Percentiles rank a stretch among this genome's conserved stretches.
Evolutionary conservation across 2,329 filamentous ascomycete genomes (phyloP).

Genomic region (Botrytis fragariae): DNA sequence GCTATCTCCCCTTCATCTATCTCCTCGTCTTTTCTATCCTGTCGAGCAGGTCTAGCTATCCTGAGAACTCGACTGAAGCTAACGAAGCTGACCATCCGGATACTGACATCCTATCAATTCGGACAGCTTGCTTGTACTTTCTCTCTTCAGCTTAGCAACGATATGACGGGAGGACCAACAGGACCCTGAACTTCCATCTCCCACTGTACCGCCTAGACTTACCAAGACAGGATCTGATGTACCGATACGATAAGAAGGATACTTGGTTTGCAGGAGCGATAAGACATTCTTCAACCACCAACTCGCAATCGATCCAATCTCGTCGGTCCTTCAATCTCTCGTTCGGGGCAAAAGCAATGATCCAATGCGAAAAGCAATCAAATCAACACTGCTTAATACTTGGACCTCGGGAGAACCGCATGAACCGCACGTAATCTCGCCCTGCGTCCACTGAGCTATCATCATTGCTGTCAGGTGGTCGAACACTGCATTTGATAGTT

Average conservation of each 20-base stretch:
- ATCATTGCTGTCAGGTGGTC: conserved; percentile 9
- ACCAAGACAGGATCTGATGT: background rate
- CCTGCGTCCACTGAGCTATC: conserved; percentile 2
- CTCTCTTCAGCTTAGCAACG: background rate
- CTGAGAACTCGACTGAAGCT: background rate
- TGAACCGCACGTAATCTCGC: background rate
- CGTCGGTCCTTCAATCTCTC: background rate
- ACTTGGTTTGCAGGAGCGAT: conserved; percentile 4
- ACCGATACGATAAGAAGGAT: background rate
- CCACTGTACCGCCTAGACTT: conserved; percentile 9
- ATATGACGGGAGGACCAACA: background rate
- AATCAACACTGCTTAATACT: background rate
- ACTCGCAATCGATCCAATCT: conserved; percentile 5
- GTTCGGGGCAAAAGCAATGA: background rate
- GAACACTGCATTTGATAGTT: background rate
- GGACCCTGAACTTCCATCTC: conserved; percentile 1
- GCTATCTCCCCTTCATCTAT: conserved; percentile 4
- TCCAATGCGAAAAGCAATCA: background rate
- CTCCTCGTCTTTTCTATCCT: background rate
- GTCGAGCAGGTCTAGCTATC: background rate
- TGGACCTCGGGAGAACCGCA: background rate
- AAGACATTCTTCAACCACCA: conserved; percentile 4
- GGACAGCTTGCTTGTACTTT: background rate
- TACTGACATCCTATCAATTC: background rate
- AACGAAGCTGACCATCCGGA: background rate